phyloP scores from a whole-genome alignment of 495 filamentous ascomycete genomes.

The Neurospora sp. region DNA sequence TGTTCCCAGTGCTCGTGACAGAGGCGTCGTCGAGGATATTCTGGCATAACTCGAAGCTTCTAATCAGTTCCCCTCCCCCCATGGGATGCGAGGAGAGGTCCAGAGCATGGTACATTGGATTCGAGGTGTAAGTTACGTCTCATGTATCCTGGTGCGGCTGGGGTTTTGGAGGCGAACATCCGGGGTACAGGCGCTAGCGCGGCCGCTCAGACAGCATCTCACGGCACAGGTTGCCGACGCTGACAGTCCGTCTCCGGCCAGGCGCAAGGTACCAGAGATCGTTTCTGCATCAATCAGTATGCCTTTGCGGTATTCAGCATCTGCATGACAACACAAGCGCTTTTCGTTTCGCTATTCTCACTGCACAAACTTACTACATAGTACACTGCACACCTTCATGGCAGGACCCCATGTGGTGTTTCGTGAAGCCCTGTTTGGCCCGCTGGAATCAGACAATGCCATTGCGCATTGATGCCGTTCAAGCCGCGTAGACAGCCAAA shows the following conservation, averaged over 20 bases:
- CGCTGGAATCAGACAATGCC: constrained; percentile 16
- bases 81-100: background rate
- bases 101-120: background rate
- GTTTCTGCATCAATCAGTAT: constrained; percentile 9
- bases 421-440: constrained; percentile 13
- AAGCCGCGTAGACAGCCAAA: background rate
- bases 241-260: constrained; percentile 11
- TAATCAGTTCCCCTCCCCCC: background rate
- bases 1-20: background rate
- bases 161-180: constrained; percentile 25
- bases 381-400: background rate
- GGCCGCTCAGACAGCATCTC: constrained; percentile 9
- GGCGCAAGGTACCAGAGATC: constrained; percentile 10
- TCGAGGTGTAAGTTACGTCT: background rate
- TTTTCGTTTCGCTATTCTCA: background rate
- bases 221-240: constrained; percentile 11
- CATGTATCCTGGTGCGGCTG: constrained; percentile 6
- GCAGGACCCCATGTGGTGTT: constrained; percentile 1
- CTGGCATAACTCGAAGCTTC: background rate
- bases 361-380: background rate
- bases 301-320: background rate
- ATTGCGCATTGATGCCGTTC: background rate
- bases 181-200: constrained; percentile 15
- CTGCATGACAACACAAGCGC: background rate
- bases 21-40: background rate